These are phyloP conservation scores for Phytopythium boreale DNA, from an alignment of 352 stramenopile genomes.

Conservation along the genomic window DNA sequence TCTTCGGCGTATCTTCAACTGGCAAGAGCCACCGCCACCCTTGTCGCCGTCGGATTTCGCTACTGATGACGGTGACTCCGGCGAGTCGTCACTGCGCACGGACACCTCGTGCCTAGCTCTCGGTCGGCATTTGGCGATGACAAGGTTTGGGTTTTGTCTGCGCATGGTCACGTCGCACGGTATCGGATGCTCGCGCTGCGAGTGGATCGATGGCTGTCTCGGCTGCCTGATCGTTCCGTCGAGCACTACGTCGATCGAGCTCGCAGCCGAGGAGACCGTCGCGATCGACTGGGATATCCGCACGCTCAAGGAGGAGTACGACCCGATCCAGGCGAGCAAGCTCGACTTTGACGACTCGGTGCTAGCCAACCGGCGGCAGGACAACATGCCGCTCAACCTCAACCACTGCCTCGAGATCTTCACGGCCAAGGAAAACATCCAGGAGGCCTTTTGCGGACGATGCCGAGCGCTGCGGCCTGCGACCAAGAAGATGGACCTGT, in stretches of 20 bases:
- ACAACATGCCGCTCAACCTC: constrained; percentile 81
- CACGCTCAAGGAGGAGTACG: constrained; percentile 84
- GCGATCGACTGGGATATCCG: constrained; percentile 90
- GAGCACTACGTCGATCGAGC: constrained; percentile 26
- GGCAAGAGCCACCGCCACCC: constrained; percentile 42
- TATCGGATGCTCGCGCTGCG: constrained; percentile 83
- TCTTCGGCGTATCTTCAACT: constrained; percentile 84
- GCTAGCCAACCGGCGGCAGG: constrained; percentile 56
- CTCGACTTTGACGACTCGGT: constrained; percentile 67
- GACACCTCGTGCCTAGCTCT: constrained; percentile 61
- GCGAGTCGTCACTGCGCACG: constrained; percentile 20
- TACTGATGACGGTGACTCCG: constrained; percentile 11
- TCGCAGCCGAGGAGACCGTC: constrained; percentile 78
- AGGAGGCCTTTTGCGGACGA: constrained; percentile 75
- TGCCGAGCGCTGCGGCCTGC: constrained; percentile 89
- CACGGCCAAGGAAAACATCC: constrained; percentile 74
- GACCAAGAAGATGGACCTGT: constrained; percentile 97
- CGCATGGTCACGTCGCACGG: constrained; percentile 79
- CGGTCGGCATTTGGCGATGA: constrained; percentile 53
- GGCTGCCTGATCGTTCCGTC: constrained; percentile 80
- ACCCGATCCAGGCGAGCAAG: constrained; percentile 82
- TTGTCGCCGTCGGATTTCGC: constrained; percentile 19
- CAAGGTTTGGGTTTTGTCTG: constrained; percentile 83
- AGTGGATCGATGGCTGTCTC: constrained; percentile 85
- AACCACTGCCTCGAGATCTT: constrained; percentile 86